Evolutionary conservation across 805 yeast genomes (phyloP).

Genomic region (Debaryomyces castellii): DNA sequence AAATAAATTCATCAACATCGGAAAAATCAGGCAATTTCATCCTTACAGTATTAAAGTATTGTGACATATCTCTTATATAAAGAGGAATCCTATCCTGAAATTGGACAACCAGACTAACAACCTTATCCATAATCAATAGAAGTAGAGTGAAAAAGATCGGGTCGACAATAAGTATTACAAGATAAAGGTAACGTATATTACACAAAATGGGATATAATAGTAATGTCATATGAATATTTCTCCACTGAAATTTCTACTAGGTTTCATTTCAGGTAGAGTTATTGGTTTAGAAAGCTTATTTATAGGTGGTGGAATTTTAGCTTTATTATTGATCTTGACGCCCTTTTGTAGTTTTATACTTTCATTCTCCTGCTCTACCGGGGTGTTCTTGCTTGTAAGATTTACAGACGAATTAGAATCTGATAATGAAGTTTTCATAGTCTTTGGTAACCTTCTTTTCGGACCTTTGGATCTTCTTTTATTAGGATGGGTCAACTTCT

Average conservation of each 20-base stretch:
- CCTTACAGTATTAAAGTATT: not conserved
- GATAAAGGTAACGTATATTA: not conserved
- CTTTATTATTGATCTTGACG: not conserved
- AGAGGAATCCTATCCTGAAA: not conserved
- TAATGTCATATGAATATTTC: conserved; percentile 25
- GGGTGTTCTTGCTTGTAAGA: not conserved
- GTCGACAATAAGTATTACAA: not conserved
- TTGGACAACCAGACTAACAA: not conserved
- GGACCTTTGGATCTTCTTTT: conserved; percentile 54
- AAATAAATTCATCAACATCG: conserved; percentile 12
- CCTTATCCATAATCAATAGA: not conserved
- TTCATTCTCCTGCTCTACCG: not conserved
- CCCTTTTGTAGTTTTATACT: not conserved
- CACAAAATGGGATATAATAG: conserved; percentile 2
- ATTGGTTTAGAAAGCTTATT: conserved; percentile 22
- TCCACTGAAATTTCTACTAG: conserved; percentile 27
- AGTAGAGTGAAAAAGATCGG: not conserved
- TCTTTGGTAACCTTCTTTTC: conserved; percentile 46
- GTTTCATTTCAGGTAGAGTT: conserved; percentile 19
- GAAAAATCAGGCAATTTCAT: conserved; percentile 2
- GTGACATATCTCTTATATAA: not conserved
- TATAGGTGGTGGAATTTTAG: conserved; percentile 19
- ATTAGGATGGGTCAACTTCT: conserved; percentile 42
- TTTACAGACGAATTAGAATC: not conserved
- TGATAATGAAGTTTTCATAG: conserved; percentile 1